Percentiles rank a stretch among this genome's conserved stretches.
Conservation (phyloP, 352 stramenopile species). For the Phytophthora ramorum region DNA sequence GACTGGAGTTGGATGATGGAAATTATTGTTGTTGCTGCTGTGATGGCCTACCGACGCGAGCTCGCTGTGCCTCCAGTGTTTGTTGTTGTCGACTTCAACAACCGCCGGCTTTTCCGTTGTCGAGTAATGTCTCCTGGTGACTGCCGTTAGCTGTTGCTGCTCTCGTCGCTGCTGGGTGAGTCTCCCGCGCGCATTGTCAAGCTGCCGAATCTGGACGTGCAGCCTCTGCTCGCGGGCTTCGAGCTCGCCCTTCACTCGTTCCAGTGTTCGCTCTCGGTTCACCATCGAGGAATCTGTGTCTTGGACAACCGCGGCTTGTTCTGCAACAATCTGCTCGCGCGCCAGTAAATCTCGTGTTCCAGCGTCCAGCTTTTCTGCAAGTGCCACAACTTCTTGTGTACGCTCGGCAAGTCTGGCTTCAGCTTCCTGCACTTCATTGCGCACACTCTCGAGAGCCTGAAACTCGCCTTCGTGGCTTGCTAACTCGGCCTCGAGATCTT, state of each 20-base stretch:
- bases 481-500: constrained; percentile 51
- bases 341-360: constrained; percentile 29
- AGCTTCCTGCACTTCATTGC: constrained; percentile 40
- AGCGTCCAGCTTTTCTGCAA: constrained; percentile 32
- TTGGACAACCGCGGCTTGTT: constrained; percentile 28
- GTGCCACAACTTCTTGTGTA: constrained; percentile 31
- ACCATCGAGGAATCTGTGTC: constrained; percentile 27
- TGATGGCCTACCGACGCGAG: background rate
- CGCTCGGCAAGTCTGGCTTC: constrained; percentile 50
- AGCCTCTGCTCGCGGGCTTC: constrained; percentile 59
- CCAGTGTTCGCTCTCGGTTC: constrained; percentile 35
- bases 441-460: constrained; percentile 41
- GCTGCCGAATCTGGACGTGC: constrained; percentile 60
- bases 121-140: constrained; percentile 18
- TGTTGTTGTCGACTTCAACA: constrained; percentile 25
- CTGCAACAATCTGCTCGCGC: constrained; percentile 37
- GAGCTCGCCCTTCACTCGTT: constrained; percentile 48
- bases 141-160: constrained; percentile 42
- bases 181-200: constrained; percentile 50
- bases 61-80: constrained; percentile 17
- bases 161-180: constrained; percentile 55
- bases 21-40: constrained; percentile 7
- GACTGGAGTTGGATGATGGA: background rate
- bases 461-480: constrained; percentile 59
- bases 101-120: background rate